Conservation (phyloP, 345 rosid genomes). For the Eucalyptus tenuipes region DNA sequence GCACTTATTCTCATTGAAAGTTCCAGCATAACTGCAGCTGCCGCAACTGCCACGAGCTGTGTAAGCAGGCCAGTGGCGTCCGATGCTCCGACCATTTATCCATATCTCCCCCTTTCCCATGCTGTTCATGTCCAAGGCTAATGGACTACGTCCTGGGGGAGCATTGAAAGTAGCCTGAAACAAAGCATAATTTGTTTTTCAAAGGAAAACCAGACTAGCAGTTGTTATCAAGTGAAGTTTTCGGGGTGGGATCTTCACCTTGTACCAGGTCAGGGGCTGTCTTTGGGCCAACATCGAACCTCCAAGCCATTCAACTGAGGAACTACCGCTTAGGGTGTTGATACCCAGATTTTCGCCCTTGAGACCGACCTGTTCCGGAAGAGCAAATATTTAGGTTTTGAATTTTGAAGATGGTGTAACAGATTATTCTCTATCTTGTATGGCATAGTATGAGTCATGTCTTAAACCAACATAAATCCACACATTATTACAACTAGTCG, state of each 20-base stretch:
- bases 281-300: conserved; percentile 41
- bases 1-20: conserved; percentile 39
- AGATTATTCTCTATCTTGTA: not conserved
- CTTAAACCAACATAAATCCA: not conserved
- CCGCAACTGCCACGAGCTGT: conserved; percentile 66
- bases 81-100: conserved; percentile 80
- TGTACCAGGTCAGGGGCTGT: conserved; percentile 86
- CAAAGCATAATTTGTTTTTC: not conserved
- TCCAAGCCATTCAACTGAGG: conserved; percentile 62
- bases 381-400: not conserved
- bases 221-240: not conserved
- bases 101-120: conserved; percentile 84
- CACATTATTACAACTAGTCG: not conserved
- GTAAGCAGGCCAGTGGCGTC: conserved; percentile 74
- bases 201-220: not conserved
- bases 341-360: conserved; percentile 65
- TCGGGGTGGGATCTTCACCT: conserved; percentile 19
- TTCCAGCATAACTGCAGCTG: conserved; percentile 61
- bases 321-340: conserved; percentile 47
- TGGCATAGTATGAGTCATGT: not conserved
- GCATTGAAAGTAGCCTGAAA: conserved; percentile 54
- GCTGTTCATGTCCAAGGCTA: conserved; percentile 78
- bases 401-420: not conserved
- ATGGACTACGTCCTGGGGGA: conserved; percentile 54
- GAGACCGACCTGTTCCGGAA: conserved; percentile 41